A percentile compares a stretch with the other conserved stretches of the same genome.
phyloP scores from a whole-genome alignment of 164 flowering plant genomes.

The Piper betle region DNA sequence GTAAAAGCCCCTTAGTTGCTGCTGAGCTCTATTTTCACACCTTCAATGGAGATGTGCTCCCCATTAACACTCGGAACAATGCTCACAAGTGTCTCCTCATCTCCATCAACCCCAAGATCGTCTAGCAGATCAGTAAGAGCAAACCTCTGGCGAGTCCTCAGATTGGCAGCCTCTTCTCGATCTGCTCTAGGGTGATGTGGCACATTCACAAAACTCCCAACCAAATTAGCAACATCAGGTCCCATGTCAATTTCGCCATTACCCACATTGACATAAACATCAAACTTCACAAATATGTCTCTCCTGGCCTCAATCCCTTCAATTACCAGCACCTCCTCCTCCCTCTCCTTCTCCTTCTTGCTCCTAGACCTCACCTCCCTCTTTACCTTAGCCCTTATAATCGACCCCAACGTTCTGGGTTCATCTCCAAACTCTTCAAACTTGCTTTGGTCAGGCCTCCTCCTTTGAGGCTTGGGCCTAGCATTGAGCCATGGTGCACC shows the following conservation, averaged over 20 bases:
- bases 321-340: constrained; percentile 44
- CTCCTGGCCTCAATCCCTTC: constrained; percentile 31
- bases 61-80: constrained; percentile 1
- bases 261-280: constrained; percentile 37
- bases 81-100: constrained; percentile 1
- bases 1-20: neutral
- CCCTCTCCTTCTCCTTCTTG: constrained; percentile 34
- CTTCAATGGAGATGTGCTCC: neutral
- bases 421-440: constrained; percentile 7
- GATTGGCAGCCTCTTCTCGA: constrained; percentile 12
- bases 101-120: constrained; percentile 44
- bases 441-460: constrained; percentile 10
- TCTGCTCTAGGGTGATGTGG: constrained; percentile 14
- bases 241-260: constrained; percentile 20
- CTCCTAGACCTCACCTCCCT: constrained; percentile 41
- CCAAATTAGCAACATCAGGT: constrained; percentile 32
- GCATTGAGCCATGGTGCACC: constrained; percentile 30
- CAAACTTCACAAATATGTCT: constrained; percentile 34
- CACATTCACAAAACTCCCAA: constrained; percentile 50
- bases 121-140: constrained; percentile 41
- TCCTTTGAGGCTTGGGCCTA: neutral
- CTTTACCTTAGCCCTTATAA: constrained; percentile 17
- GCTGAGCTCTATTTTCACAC: constrained; percentile 1
- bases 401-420: constrained; percentile 19
- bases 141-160: constrained; percentile 26